Evolutionary conservation across 1,284 basidiomycete species (phyloP), one percentile per base, ranked within the genome.

Genomic region (Coniferiporia sulphurascens): DNA sequence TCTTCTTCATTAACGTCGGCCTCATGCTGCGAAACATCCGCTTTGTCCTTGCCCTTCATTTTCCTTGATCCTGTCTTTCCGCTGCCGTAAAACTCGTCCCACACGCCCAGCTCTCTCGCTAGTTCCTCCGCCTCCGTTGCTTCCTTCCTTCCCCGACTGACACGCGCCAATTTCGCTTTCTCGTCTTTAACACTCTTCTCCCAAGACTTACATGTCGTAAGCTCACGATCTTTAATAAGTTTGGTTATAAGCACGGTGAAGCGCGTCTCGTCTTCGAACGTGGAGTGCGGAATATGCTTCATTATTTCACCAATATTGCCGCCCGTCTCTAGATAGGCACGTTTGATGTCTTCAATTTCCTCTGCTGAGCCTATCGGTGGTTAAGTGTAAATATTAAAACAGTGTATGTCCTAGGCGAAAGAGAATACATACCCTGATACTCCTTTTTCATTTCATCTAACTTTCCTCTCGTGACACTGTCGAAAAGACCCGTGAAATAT

Each of bases 1-100:
- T 89, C 87, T 1, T 71, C 78, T 15, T 73, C 77, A 8, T 71
- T 72, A 58, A 70, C 70, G 36, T 69, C 63, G 52, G 68, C 62
- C 19, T 55, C 66, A 22, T n/a, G 44, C 19, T 19, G 41, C 52
- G 72, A 72, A 17, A 62, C 73, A 62, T 77, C 78, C 8, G 71
- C 76, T 62, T 81, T 82, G 5, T 72, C 79, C 63, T 86, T 88
- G 1, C 75, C 79, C 60, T 84, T 85, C 48, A 74, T 75, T 67
- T 83, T 84, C 61, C 85, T 78, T 49, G 82, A 75, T 13, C 86
- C 85, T 17, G 82, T 76, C 73, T 88, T 89, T 4, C 89, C 93
- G 61, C 76, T 84, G 1, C 93, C 94, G 69, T 91, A 97, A 68
- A 98, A 95, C 70, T 97, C 93, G 61, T 97, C 94, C 89, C 93